phyloP scores from a whole-genome alignment of 1,284 basidiomycete genomes.

The Cutaneotrichosporon arboriforme region DNA sequence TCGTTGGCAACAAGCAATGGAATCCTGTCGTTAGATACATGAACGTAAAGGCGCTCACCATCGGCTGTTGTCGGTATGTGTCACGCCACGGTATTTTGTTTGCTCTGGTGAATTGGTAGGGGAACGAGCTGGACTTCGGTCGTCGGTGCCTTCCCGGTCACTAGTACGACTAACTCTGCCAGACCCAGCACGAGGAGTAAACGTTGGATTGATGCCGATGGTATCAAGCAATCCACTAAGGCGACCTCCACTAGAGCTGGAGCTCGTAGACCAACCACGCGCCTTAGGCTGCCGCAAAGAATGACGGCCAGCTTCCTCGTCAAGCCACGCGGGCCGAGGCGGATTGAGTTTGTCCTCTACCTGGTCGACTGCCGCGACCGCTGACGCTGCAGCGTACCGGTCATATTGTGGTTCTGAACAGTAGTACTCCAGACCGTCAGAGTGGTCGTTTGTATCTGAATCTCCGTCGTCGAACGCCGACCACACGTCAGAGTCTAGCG shows the following conservation, averaged over 20 bases:
- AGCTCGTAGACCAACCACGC: constrained; percentile 28
- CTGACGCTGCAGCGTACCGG: constrained; percentile 29
- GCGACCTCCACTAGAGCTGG: constrained; percentile 30
- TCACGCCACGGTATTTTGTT: constrained; percentile 4
- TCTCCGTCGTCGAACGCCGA: constrained; percentile 42
- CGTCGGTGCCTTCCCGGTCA: constrained; percentile 6
- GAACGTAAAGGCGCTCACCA: constrained; percentile 21
- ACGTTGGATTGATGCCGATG: constrained; percentile 29
- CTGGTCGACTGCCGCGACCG: constrained; percentile 29
- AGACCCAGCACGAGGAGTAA: constrained; percentile 7
- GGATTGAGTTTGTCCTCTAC: constrained; percentile 25
- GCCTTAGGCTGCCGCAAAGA: constrained; percentile 2
- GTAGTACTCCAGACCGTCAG: constrained; percentile 27
- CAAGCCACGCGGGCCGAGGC: constrained; percentile 34
- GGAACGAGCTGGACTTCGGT: not conserved
- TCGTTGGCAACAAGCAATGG: constrained; percentile 44
- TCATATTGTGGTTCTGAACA: constrained; percentile 20
- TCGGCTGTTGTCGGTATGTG: constrained; percentile 11
- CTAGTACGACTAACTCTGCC: constrained; percentile 13
- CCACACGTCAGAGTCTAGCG: constrained; percentile 35
- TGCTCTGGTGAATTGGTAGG: constrained; percentile 7
- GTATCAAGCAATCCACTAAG: constrained; percentile 35
- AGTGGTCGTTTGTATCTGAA: constrained; percentile 31
- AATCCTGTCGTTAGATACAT: constrained; percentile 6
- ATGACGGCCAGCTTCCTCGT: constrained; percentile 8